Percentiles rank a stretch among this genome's conserved stretches.
phyloP scores from a whole-genome alignment of 768 basidiomycete genomes.

The Kwoniella bestiolae region DNA sequence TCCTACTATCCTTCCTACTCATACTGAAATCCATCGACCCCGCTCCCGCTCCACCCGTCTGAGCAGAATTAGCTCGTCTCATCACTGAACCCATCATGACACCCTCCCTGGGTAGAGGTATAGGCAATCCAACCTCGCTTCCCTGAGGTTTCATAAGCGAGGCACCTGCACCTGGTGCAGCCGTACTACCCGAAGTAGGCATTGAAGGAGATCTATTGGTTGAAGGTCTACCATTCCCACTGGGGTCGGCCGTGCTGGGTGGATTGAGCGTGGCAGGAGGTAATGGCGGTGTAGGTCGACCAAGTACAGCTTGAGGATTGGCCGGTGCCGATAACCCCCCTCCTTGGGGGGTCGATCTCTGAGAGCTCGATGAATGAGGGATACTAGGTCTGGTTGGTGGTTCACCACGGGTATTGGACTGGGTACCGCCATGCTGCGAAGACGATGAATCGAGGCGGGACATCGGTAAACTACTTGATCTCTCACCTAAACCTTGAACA shows the following conservation, averaged over 20 bases:
- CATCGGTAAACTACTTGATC: slow-evolving; percentile 21
- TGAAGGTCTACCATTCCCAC: background rate
- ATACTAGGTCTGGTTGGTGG: background rate
- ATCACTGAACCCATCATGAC: slow-evolving; percentile 23
- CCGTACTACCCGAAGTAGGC: background rate
- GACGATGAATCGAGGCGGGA: slow-evolving; percentile 9
- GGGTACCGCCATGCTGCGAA: background rate
- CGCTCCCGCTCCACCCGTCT: background rate
- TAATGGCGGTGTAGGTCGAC: slow-evolving; percentile 13
- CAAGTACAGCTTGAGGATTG: slow-evolving; percentile 13
- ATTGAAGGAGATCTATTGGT: slow-evolving; percentile 7
- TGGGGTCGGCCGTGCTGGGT: background rate
- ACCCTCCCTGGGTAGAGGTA: slow-evolving; percentile 12
- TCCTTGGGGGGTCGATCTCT: background rate
- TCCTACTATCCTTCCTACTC: background rate
- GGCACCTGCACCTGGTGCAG: background rate
- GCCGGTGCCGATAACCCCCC: background rate
- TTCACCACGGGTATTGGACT: background rate
- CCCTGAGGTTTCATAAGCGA: background rate
- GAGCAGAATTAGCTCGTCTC: slow-evolving; percentile 27
- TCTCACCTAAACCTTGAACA: background rate
- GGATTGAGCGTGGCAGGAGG: background rate
- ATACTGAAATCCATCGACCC: background rate
- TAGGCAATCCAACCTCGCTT: background rate
- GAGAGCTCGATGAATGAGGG: background rate